A percentile compares a stretch with the other conserved stretches of the same genome.
These are phyloP conservation scores for Aureobasidium vineae DNA, from an alignment of 2,329 filamentous ascomycete genomes.

Conservation along the genomic window DNA sequence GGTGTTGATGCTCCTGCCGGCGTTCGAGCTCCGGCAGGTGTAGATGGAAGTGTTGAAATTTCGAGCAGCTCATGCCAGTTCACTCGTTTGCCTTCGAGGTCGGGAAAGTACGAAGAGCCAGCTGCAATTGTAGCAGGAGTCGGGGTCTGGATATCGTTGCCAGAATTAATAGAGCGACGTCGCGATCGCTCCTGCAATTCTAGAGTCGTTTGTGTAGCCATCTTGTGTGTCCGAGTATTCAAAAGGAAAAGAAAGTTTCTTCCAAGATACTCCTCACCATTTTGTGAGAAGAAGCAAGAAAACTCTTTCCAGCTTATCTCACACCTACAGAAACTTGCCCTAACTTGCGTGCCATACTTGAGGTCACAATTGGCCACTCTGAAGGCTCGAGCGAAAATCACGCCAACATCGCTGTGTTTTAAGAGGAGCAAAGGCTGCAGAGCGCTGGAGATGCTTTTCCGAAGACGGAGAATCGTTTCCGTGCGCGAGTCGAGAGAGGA, in stretches of 20 bases:
- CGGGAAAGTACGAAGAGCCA: conserved; percentile 12
- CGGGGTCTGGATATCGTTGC: neutral
- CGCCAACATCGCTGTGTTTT: neutral
- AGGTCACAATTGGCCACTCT: conserved; percentile 2
- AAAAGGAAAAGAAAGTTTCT: neutral
- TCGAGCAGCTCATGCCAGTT: neutral
- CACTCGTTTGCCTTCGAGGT: conserved; percentile 9
- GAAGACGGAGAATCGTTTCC: conserved; percentile 1
- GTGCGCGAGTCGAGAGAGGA: neutral
- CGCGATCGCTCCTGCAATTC: conserved; percentile 5
- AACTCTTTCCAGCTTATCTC: neutral
- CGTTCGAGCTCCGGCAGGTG: conserved; percentile 8
- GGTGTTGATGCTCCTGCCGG: conserved; percentile 12
- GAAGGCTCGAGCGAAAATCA: neutral
- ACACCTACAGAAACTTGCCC: neutral
- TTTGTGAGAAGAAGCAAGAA: neutral
- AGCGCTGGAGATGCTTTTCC: conserved; percentile 2
- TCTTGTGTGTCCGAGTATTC: neutral
- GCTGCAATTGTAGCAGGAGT: neutral
- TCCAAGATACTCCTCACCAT: neutral
- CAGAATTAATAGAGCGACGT: neutral
- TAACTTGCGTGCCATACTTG: neutral
- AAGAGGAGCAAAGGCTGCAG: neutral
- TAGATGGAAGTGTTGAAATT: neutral
- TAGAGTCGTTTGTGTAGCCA: neutral